Evolutionary conservation across 192 early-diverging fungal species (phyloP).

Genomic region (Funneliformis mosseae): DNA sequence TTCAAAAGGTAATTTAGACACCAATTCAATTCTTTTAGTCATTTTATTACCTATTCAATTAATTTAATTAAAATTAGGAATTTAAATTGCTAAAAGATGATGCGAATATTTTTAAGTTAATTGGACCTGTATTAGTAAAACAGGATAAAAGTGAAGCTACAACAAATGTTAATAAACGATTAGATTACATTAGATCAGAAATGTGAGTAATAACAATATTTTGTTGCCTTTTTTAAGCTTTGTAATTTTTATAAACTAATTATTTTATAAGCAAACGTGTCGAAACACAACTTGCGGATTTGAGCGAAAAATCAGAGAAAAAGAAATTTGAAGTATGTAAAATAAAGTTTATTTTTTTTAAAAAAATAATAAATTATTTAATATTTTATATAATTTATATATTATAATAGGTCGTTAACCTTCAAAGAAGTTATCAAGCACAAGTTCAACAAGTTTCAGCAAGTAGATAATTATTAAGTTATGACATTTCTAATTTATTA

Average conservation of each 20-base stretch:
- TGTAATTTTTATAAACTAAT: neutral
- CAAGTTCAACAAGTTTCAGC: neutral
- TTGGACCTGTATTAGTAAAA: constrained; percentile 94
- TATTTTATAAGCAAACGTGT: constrained; percentile 62
- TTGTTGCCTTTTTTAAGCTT: neutral
- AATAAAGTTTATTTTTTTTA: neutral
- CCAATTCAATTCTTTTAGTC: neutral
- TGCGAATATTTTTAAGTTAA: constrained; percentile 91
- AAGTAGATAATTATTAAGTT: neutral
- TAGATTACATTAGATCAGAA: constrained; percentile 87
- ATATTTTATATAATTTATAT: neutral
- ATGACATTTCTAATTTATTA: neutral
- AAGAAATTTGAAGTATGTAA: constrained; percentile 65
- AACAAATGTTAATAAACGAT: constrained; percentile 90
- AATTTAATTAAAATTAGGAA: constrained; percentile 58
- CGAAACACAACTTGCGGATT: constrained; percentile 78
- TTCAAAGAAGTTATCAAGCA: neutral
- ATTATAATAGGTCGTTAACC: neutral
- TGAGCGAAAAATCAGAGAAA: constrained; percentile 81
- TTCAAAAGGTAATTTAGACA: constrained; percentile 67
- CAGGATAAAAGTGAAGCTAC: constrained; percentile 86
- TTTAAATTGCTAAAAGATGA: constrained; percentile 81
- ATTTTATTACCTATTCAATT: constrained; percentile 13
- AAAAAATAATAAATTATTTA: neutral
- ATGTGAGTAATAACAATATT: constrained; percentile 61